Conservation (phyloP, 192 early-diverging fungal genomes). For the Podila minutissima region DNA sequence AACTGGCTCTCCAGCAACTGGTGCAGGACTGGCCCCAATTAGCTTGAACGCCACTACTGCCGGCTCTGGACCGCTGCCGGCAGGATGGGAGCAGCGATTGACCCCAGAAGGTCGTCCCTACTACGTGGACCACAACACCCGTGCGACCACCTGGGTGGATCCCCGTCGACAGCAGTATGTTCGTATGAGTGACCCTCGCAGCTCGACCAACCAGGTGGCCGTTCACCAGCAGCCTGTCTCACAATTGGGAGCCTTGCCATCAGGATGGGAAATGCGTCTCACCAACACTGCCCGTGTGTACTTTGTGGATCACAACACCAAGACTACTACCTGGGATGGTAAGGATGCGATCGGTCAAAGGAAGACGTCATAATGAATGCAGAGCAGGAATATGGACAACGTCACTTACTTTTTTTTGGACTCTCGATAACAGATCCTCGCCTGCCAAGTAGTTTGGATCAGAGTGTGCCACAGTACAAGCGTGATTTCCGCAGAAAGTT, state of each 20-base stretch:
- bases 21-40: constrained; percentile 53
- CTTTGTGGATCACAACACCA: constrained; percentile 98
- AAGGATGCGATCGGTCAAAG: background rate
- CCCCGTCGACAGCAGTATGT: constrained; percentile 75
- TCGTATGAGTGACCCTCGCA: constrained; percentile 58
- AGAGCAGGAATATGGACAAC: background rate
- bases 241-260: constrained; percentile 88
- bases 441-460: constrained; percentile 82
- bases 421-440: constrained; percentile 62
- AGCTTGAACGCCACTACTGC: constrained; percentile 65
- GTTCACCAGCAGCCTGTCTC: constrained; percentile 75
- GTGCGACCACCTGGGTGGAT: constrained; percentile 92
- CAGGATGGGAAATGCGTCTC: constrained; percentile 99
- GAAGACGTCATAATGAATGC: background rate
- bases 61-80: constrained; percentile 80
- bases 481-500: constrained; percentile 97
- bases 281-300: constrained; percentile 94
- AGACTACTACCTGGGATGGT: constrained; percentile 98
- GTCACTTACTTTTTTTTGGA: background rate
- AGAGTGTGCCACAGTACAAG: constrained; percentile 97
- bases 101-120: constrained; percentile 87
- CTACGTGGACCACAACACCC: constrained; percentile 92
- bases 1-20: constrained; percentile 20
- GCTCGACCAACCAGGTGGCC: constrained; percentile 63
- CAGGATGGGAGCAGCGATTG: constrained; percentile 84